A percentile compares a stretch with the other conserved stretches of the same genome.
Evolutionary conservation across 306 rosid species (phyloP).

Genomic region (Lathyrus tuberosus): DNA sequence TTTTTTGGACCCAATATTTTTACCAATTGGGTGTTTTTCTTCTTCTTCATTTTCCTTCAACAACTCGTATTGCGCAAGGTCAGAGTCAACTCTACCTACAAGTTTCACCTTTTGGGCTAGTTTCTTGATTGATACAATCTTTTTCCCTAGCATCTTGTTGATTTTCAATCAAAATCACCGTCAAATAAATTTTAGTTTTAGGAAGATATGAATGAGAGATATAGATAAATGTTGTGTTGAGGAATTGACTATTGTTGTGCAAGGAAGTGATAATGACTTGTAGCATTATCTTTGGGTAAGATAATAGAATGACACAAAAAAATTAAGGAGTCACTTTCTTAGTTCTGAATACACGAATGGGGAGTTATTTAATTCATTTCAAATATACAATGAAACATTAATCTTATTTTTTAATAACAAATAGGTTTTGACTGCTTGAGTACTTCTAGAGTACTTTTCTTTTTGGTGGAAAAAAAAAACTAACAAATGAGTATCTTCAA

Average conservation of each 20-base stretch:
- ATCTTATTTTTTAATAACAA: too few relatives aligned
- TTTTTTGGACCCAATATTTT: conserved; percentile 41
- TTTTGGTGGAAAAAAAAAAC: background rate
- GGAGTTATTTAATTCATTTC: too few relatives aligned
- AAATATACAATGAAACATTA: too few relatives aligned
- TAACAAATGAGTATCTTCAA: background rate
- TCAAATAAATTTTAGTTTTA: too few relatives aligned
- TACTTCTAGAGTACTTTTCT: background rate
- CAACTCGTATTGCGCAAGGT: conserved; percentile 42
- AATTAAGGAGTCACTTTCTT: conserved; percentile 5
- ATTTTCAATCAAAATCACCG: too few relatives aligned
- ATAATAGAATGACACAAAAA: background rate
- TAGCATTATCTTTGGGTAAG: background rate
- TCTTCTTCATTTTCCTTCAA: conserved; percentile 34
- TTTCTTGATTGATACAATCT: conserved; percentile 58
- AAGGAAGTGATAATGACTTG: conserved; percentile 13
- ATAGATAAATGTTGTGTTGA: background rate
- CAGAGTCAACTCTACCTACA: conserved; percentile 35
- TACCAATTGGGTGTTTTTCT: background rate
- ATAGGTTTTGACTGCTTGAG: too few relatives aligned
- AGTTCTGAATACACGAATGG: too few relatives aligned
- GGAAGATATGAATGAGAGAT: too few relatives aligned
- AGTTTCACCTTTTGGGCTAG: conserved; percentile 59
- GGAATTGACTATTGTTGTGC: conserved; percentile 1
- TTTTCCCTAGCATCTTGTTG: conserved; percentile 59